These are phyloP conservation scores for Xylariales sp. DNA, from an alignment of 2,329 filamentous ascomycete genomes.

Conservation along the genomic window DNA sequence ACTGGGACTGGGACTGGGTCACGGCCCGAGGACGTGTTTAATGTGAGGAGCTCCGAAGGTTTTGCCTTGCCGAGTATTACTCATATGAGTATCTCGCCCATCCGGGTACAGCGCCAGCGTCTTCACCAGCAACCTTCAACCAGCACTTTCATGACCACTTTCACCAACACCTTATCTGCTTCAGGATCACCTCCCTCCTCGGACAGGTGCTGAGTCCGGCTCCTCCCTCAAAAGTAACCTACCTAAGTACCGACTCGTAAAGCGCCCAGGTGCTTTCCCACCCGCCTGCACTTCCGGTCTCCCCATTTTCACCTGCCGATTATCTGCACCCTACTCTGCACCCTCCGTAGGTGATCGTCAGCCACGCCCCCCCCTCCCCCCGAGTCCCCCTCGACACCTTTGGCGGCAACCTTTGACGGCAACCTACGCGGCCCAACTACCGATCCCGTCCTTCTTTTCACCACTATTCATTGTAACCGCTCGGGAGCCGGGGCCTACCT, in stretches of 20 bases:
- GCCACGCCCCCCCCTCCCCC: neutral
- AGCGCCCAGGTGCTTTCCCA: neutral
- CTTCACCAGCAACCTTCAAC: neutral
- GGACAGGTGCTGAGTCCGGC: neutral
- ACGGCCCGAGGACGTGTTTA: conserved; percentile 2
- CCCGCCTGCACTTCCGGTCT: neutral
- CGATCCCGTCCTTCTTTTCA: neutral
- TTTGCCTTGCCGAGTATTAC: neutral
- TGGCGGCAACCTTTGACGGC: neutral
- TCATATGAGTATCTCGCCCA: neutral
- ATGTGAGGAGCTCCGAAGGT: conserved; percentile 2
- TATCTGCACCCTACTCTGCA: neutral
- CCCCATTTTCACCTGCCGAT: neutral
- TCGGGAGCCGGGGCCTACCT: conserved; percentile 2
- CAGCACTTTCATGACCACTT: no score
- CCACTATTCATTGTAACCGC: neutral
- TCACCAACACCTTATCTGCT: conserved; percentile 6
- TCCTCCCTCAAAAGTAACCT: neutral
- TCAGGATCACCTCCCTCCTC: neutral
- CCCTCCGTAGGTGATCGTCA: neutral
- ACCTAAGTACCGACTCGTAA: neutral
- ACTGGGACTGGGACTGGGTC: neutral
- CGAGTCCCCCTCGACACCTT: neutral
- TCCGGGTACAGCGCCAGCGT: neutral
- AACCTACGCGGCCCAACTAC: conserved; percentile 7